phyloP scores from a whole-genome alignment of 192 early-diverging fungal genomes.

The Rhizophagus clarus region DNA sequence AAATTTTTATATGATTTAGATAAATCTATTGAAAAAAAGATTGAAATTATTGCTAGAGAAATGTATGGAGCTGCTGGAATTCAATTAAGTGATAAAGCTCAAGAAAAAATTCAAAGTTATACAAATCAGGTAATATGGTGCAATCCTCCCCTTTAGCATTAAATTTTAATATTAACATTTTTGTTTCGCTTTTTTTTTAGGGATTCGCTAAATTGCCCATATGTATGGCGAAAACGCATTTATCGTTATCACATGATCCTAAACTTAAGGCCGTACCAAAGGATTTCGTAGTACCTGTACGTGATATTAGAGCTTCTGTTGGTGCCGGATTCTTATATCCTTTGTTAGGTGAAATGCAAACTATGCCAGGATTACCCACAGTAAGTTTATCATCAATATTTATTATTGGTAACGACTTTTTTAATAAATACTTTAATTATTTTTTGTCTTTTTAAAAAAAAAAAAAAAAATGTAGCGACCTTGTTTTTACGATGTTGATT shows the following conservation, averaged over 20 bases:
- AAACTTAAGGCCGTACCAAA: conserved; percentile 91
- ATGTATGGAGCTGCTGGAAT: conserved; percentile 97
- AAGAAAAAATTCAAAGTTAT: conserved; percentile 87
- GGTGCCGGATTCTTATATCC: conserved; percentile 99
- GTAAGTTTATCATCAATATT: conserved; percentile 29
- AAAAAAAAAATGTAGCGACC: conserved; percentile 24
- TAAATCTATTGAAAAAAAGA: conserved; percentile 83
- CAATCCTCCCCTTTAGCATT: too few species aligned
- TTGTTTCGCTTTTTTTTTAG: conserved; percentile 32
- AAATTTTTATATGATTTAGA: conserved; percentile 87
- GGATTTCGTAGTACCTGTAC: conserved; percentile 89
- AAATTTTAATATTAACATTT: too few species aligned
- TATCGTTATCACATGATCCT: conserved; percentile 90
- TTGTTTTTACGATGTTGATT: conserved; percentile 24
- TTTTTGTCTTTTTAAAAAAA: too few species aligned
- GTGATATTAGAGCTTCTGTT: conserved; percentile 92
- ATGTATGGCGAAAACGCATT: conserved; percentile 99
- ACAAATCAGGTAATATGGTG: conserved; percentile 57
- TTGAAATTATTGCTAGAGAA: conserved; percentile 87
- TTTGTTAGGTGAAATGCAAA: conserved; percentile 94
- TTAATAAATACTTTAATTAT: not conserved
- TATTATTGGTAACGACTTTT: not conserved
- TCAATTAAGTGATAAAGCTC: conserved; percentile 79
- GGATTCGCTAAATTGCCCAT: conserved; percentile 91
- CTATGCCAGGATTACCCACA: conserved; percentile 96